Percentiles rank a stretch among this genome's conserved stretches.
Conservation (phyloP, 2,329 filamentous ascomycete genomes). For the Arthroderma sp. region DNA sequence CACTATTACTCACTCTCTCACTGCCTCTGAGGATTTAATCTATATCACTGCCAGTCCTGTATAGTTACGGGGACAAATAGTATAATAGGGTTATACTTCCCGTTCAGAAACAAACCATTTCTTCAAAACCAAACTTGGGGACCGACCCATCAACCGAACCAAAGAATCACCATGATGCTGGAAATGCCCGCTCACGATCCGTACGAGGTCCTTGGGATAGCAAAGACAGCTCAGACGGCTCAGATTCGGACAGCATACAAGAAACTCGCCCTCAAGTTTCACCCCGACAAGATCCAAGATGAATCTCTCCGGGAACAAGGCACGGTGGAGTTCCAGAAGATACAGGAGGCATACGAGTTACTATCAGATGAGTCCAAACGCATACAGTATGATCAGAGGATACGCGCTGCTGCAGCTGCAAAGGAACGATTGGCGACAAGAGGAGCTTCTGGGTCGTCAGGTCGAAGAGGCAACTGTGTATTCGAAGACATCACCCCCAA, state of each 20-base stretch:
- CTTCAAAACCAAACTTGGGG: background rate
- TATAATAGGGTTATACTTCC: conserved; percentile 3
- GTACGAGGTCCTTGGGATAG: conserved; percentile 63
- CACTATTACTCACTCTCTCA: background rate
- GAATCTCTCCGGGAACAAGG: conserved; percentile 63
- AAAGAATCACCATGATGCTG: background rate
- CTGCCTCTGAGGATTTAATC: background rate
- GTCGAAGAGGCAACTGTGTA: conserved; percentile 41
- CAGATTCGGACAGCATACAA: conserved; percentile 70
- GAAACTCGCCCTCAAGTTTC: conserved; percentile 76
- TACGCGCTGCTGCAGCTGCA: background rate
- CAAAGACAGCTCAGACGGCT: conserved; percentile 55
- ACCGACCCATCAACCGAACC: background rate
- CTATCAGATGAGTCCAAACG: conserved; percentile 66
- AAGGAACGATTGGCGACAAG: background rate
- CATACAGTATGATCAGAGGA: conserved; percentile 64
- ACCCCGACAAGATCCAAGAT: conserved; percentile 83
- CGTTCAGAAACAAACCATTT: background rate
- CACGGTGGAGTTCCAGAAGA: conserved; percentile 77
- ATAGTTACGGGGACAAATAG: no score
- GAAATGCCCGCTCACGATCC: conserved; percentile 45
- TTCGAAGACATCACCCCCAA: conserved; percentile 27
- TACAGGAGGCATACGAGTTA: conserved; percentile 86
- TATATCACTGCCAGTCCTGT: background rate
- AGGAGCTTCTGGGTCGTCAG: conserved; percentile 43